Evolutionary conservation across 169 alveolate species (phyloP), one percentile per base, ranked within the genome.

Genomic region (Cyclospora cayetanensis): DNA sequence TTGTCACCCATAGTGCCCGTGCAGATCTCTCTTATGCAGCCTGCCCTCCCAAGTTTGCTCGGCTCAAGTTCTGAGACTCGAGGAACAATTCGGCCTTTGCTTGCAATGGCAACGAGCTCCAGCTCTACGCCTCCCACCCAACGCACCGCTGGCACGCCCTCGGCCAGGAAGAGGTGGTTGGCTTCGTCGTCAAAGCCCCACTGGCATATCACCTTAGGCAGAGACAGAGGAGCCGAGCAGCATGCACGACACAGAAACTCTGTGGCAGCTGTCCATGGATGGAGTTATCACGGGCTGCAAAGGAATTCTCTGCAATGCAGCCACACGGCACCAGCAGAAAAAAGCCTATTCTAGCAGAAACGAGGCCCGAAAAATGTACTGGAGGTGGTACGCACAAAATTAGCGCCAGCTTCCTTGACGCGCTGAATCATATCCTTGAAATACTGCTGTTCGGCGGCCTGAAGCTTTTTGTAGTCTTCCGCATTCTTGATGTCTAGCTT

Each of bases 61-160:
- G 96, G 96, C 53, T 98, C 92, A 66, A 99, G 96, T 85, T 99
- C 99, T 88, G 96, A 98, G 94, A 98, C 98, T 91, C 99, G 96
- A 18, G 99, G 99, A 50, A 99, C 99, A 50, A 99, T 99, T 93
- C 99, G 96, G 35, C 99, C 99, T 4, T 99, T 99, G 15, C 99
- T 99, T 42, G 99, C 99, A 84, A 99, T 98, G 46, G 99, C 99
- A 50, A 99, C 95, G 86, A 99, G 97, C 94, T 99, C 99, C 94
- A 99, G 97, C 95, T 99, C 99, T 11, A 98, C 99, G 20, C 99
- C 99, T 12, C 99, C 99, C 22, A 99, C 99, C 99, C 99, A 99
- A 93, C 99, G 96, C 29, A 99, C 99, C 22, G 99, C 99, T 27
- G 99, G 99, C 1, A 97, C 94, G 35, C 96, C 41, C 41, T 63